Base-by-base conservation (phyloP, 1,284 basidiomycete species). In the Heterobasidion occidentale region DNA sequence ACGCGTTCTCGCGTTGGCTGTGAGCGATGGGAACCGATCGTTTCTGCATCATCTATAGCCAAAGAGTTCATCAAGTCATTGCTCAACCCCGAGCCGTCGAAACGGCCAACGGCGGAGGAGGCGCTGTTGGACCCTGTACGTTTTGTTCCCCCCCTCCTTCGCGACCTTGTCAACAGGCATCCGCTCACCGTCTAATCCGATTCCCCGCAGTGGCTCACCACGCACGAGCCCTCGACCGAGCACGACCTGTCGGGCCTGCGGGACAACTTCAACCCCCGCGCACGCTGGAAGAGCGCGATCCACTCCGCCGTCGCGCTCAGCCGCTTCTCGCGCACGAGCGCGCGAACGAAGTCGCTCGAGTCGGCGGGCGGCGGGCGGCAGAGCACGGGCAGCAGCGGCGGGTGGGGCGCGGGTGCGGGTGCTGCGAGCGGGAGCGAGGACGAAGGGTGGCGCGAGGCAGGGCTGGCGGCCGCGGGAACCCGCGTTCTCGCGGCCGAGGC, bases 61-160 rank as follows among this genome's bases (percentile, higher is more conserved):
- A 96, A 95, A 67, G 76, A 83, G 52, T 98, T 98, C 67, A 90
- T 98, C 67, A 80, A 77, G 62, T 67, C 74, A 0, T 73, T 97
- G 34, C 76, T 98, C 8, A 81, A 84, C 51, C 80, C 90, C 1
- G 85, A 96, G 63, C 90, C 94, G 0, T 64, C 72, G 0, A 70
- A 81, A 58, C 81, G 96, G 33, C 83, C 86, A 2, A 90, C 91
- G 0, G 92, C 92, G 0, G 76, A 75, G 3, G 74, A 92, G 62
- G 94, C 92, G 1, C 70, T 83, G 17, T 66, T 74, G 55, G 84
- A 89, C 67, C 71, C 88, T 33, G 49, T 51, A 51, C 49, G 49
- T 27, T 27, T 27, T n/a, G n/a, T n/a, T 27, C 4, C 27, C 20
- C 12, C 49, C 2, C 35, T 36, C 12, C 15, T 36, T n/a, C 15